These are phyloP conservation scores for Naganishia onofrii DNA, from an alignment of 768 basidiomycete genomes.

Conservation along the genomic window DNA sequence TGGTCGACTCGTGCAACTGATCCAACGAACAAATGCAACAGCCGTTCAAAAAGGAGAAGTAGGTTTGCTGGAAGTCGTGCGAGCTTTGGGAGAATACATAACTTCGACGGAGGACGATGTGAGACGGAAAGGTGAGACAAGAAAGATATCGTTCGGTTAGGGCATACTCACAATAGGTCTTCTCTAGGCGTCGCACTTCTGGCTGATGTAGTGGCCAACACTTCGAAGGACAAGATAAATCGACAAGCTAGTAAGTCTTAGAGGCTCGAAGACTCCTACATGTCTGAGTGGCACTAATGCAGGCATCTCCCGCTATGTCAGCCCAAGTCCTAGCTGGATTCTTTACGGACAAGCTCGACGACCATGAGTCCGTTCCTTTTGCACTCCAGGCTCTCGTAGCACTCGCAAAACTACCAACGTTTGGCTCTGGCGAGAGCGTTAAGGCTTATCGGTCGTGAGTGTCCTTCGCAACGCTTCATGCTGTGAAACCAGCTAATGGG, in stretches of 20 bases:
- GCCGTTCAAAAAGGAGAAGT: conserved; percentile 59
- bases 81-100: conserved; percentile 79
- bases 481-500: background rate
- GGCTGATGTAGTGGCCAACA: conserved; percentile 65
- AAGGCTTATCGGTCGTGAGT: conserved; percentile 65
- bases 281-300: background rate
- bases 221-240: conserved; percentile 66
- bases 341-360: conserved; percentile 80
- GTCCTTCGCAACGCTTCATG: conserved; percentile 24
- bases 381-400: conserved; percentile 72
- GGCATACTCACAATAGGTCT: background rate
- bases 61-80: conserved; percentile 74
- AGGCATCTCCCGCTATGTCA: conserved; percentile 46
- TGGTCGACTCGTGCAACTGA: background rate
- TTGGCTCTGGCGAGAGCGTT: conserved; percentile 65
- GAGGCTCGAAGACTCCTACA: background rate
- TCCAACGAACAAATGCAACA: background rate
- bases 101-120: conserved; percentile 78
- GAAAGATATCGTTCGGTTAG: background rate
- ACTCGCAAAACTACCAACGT: conserved; percentile 63
- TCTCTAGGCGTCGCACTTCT: conserved; percentile 78
- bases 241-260: conserved; percentile 69
- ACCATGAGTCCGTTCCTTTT: conserved; percentile 77
- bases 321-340: conserved; percentile 79
- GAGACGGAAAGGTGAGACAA: conserved; percentile 69